Evolutionary conservation across 805 yeast species (phyloP).

Genomic region (Yamadazyma ubonensis): DNA sequence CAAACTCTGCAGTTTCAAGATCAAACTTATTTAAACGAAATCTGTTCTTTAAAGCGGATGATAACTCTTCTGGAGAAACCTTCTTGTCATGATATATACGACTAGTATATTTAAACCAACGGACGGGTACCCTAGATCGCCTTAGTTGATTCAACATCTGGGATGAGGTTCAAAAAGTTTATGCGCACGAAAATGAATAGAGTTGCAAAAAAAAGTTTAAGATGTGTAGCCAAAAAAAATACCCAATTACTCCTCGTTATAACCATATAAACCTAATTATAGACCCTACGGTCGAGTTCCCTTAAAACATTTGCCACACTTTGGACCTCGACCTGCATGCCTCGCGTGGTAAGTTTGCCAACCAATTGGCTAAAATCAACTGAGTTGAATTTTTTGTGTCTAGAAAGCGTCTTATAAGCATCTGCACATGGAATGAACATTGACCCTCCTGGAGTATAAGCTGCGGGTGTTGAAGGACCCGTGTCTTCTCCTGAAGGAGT

Average conservation of each 20-base stretch:
- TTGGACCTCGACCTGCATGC: conserved; percentile 90
- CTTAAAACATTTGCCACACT: conserved; percentile 82
- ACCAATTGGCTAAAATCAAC: conserved; percentile 75
- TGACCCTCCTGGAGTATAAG: conserved; percentile 7
- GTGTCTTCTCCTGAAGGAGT: conserved; percentile 5
- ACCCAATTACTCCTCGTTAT: neutral
- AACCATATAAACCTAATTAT: conserved; percentile 24
- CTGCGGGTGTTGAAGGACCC: conserved; percentile 7
- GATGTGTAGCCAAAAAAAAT: too few relatives aligned
- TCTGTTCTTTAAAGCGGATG: conserved; percentile 11
- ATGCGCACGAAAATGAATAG: neutral
- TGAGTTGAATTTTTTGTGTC: conserved; percentile 73
- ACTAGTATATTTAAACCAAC: neutral
- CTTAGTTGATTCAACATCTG: neutral
- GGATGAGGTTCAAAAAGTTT: neutral
- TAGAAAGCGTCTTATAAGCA: conserved; percentile 81
- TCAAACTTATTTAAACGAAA: conserved; percentile 6
- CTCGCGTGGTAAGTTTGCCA: conserved; percentile 72
- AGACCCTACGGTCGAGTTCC: conserved; percentile 71
- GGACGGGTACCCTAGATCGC: neutral
- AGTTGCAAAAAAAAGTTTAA: conserved; percentile 3
- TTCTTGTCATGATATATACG: neutral
- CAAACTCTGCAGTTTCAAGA: neutral
- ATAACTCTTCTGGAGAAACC: conserved; percentile 13
- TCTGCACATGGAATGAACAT: conserved; percentile 85